Evolutionary conservation across 495 filamentous ascomycete species (phyloP), one percentile per base, ranked within the genome.

Genomic region (Hyphodiscus hymeniophilus): DNA sequence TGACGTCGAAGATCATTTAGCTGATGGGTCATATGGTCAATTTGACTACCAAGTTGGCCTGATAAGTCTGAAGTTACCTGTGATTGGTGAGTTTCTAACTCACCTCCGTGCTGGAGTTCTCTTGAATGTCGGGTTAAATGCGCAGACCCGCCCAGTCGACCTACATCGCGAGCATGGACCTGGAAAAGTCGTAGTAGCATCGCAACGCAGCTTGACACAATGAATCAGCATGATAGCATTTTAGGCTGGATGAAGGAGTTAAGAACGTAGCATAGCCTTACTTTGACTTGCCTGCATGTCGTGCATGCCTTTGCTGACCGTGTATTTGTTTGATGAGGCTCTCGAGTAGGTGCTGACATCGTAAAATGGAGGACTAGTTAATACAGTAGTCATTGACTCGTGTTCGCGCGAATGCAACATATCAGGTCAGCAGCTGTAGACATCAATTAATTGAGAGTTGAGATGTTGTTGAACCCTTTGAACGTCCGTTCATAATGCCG

Each of bases 221-320:
- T 26, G 10, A 42, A 8, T 21, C 13, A 8, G 8, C 40, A 13
- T 42, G 7, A 8, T 20, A 21, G 7, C n/a, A n/a, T n/a, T n/a
- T n/a, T n/a, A n/a, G n/a, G n/a, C n/a, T n/a, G n/a, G n/a, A n/a
- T n/a, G n/a, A n/a, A n/a, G n/a, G n/a, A n/a, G 40, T 11, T 21
- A 42, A 13, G 16, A 26, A 20, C 30, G n/a, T 33, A 7, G 21
- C 5, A 10, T 6, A 42, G 7, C 11, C 40, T 22, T 11, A 45
- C 42, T 23, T 45, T 45, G 26, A 45, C 42, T 45, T 45, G 42
- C 3, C 42, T 16, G 21, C 42, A 45, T 31, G 42, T 12, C 7
- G 42, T 45, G 26, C 42, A 45, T 3, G 42, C 42, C n/a, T 33
- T 30, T 33, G 30, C 7, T n/a, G 30, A 33, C 30, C 30, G 30